These are phyloP conservation scores for Xylariales sp. DNA, from an alignment of 2,329 filamentous ascomycete genomes.

Conservation along the genomic window DNA sequence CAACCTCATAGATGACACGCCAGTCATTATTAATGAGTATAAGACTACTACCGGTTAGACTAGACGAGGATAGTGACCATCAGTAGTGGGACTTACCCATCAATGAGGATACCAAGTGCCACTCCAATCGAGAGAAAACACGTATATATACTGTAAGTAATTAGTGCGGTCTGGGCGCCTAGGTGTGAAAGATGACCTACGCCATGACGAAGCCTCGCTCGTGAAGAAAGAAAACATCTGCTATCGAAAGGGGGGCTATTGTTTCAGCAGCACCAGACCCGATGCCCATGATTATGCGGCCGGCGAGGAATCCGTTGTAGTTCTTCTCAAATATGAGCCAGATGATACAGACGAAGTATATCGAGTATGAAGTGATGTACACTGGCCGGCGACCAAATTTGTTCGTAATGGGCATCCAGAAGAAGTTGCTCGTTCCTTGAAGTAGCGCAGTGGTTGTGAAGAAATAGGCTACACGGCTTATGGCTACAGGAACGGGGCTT, in stretches of 20 bases:
- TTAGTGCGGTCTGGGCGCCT: neutral
- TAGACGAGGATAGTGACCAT: neutral
- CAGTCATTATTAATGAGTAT: constrained; percentile 45
- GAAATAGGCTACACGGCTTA: constrained; percentile 46
- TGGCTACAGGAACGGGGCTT: constrained; percentile 24
- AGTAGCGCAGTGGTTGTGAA: constrained; percentile 47
- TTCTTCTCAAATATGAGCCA: constrained; percentile 39
- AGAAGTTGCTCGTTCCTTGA: constrained; percentile 45
- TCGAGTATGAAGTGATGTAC: constrained; percentile 38
- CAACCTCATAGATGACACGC: constrained; percentile 48
- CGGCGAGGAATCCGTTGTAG: constrained; percentile 38
- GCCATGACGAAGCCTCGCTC: constrained; percentile 49
- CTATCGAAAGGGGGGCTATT: constrained; percentile 26
- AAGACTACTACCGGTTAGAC: constrained; percentile 24
- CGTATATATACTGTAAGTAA: constrained; percentile 27
- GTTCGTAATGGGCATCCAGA: constrained; percentile 44
- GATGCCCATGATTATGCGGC: constrained; percentile 47
- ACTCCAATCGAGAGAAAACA: constrained; percentile 37
- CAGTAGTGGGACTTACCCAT: constrained; percentile 25
- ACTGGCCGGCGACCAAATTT: constrained; percentile 41
- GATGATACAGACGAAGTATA: constrained; percentile 36
- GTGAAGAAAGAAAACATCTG: constrained; percentile 53
- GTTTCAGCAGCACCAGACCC: constrained; percentile 49
- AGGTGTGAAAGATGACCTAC: constrained; percentile 21
- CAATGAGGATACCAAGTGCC: constrained; percentile 37